Evolutionary conservation across 306 rosid species (phyloP), one percentile per base, ranked within the genome.

Genomic region (Casuarina glauca): DNA sequence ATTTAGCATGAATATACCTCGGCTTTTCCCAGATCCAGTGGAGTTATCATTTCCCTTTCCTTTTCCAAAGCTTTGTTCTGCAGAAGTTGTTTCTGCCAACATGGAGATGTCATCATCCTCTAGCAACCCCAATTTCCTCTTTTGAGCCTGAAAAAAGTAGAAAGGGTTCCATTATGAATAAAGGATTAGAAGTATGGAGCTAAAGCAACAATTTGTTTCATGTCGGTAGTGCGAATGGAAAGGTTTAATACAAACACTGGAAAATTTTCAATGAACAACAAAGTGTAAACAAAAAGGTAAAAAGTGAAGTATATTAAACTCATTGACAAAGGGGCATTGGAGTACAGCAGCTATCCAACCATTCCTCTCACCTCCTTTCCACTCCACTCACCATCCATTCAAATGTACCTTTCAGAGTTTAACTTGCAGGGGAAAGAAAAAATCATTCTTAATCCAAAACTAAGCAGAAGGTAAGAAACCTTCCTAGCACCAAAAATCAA

Each of bases 111-210:
- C 84, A n/a, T 85, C 91, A 5, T 89, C 97, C 61, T 84, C 97
- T 44, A 78, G 54, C 82, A 91, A 84, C 6, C 99, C 99, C 82
- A 88, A 78, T 81, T 93, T 96, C 83, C 98, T 91, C 82, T 93
- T 96, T 61, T 88, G 89, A 57, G 97, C 94, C 99, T 96, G 90
- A 61, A 87, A 54, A 75, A 74, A 52, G 15, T 2, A 60, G 35
- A 66, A 26, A 61, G 11, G 11, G 49, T 6, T 19, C 57, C 8
- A 19, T 60, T 36, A 57, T 39, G 10, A 51, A 63, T 50, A 35
- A 42, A 81, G 49, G 17, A 73, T 35, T 16, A 35, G n/a, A 50
- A 66, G 36, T 12, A 71, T 38, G 45, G 5, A 43, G 43, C 9
- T 52, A 76, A 52, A 52, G 36, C 16, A 1, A 26, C 51, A 79